Percentiles rank a stretch among this genome's conserved stretches.
Evolutionary conservation across 108 stramenopile species (phyloP).

Genomic region (Nitzschia palea): DNA sequence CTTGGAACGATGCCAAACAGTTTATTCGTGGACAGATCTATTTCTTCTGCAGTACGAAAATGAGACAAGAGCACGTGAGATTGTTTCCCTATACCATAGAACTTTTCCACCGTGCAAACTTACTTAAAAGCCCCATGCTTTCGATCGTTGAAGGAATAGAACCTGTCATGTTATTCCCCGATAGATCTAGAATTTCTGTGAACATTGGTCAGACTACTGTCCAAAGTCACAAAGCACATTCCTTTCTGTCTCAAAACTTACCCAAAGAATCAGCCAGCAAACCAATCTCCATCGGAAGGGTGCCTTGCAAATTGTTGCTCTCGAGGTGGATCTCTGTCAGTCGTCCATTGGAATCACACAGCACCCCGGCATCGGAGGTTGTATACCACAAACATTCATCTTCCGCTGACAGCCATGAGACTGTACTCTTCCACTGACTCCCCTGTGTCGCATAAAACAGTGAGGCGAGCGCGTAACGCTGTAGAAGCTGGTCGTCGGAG

Average conservation of each 20-base stretch:
- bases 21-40: slow-evolving; percentile 8
- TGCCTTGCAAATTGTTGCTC: slow-evolving; percentile 23
- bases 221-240: not conserved
- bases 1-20: slow-evolving; percentile 9
- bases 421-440: slow-evolving; percentile 8
- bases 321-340: slow-evolving; percentile 1
- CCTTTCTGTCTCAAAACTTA: too few relatives aligned
- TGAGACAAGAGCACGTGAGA: not conserved
- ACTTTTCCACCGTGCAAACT: too few relatives aligned
- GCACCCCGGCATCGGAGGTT: not conserved
- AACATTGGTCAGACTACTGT: not conserved
- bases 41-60: not conserved
- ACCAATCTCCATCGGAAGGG: slow-evolving; percentile 11
- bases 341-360: slow-evolving; percentile 23
- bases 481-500: slow-evolving; percentile 11
- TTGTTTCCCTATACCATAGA: too few relatives aligned
- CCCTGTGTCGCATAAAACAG: slow-evolving; percentile 30
- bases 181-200: not conserved
- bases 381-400: slow-evolving; percentile 27
- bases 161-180: not conserved
- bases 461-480: slow-evolving; percentile 29
- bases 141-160: slow-evolving; percentile 3
- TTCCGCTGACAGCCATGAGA: slow-evolving; percentile 13
- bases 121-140: not conserved
- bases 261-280: not conserved